Conservation (phyloP, 2,329 filamentous ascomycete species). For the Fusarium falciforme region DNA sequence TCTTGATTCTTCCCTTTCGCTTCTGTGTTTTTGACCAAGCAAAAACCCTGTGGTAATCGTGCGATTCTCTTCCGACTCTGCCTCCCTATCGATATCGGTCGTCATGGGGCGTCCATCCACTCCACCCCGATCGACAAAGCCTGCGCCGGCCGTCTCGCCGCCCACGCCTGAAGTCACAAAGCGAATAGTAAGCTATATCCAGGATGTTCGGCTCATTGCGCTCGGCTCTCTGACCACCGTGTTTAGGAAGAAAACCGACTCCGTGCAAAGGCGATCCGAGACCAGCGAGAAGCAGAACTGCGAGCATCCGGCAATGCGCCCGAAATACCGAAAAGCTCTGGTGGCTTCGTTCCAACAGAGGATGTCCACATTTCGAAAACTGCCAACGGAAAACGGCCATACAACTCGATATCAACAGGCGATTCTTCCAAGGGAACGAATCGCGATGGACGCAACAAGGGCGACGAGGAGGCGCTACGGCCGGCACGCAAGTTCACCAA, state of each 20-base stretch:
- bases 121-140: slow-evolving; percentile 53
- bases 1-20: not conserved
- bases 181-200: slow-evolving; percentile 60
- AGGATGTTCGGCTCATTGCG: rapidly evolving
- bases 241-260: slow-evolving; percentile 85
- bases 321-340: slow-evolving; percentile 62
- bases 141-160: slow-evolving; percentile 54
- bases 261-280: slow-evolving; percentile 86
- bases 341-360: slow-evolving; percentile 78
- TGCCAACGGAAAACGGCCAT: slow-evolving; percentile 73
- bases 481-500: slow-evolving; percentile 90
- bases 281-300: slow-evolving; percentile 75
- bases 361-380: slow-evolving; percentile 66
- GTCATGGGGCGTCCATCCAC: slow-evolving; percentile 62
- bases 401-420: slow-evolving; percentile 68
- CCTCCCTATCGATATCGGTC: not conserved
- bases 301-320: slow-evolving; percentile 57
- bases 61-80: not conserved
- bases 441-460: slow-evolving; percentile 73
- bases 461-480: slow-evolving; percentile 67
- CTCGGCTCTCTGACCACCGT: not conserved
- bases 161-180: slow-evolving; percentile 66
- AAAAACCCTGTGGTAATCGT: not conserved
- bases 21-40: not conserved
- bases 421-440: slow-evolving; percentile 65